These are phyloP conservation scores for Synchytrium microbalum DNA, from an alignment of 371 early-diverging fungal genomes.

Conservation along the genomic window DNA sequence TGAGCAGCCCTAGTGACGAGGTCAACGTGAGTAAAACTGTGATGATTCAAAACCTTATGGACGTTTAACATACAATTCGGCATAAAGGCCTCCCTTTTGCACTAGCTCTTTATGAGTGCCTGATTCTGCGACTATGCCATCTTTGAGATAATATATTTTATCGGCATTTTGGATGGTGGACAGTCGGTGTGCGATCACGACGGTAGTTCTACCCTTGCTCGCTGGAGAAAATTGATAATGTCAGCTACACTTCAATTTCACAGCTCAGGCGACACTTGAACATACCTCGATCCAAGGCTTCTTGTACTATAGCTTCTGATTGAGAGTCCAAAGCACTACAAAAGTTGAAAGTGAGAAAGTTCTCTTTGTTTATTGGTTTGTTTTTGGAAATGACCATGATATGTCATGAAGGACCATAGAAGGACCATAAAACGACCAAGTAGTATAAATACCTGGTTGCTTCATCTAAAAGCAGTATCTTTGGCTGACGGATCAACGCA, in stretches of 20 bases:
- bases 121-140: background rate
- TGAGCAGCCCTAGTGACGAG: too few species aligned
- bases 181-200: conserved; percentile 1
- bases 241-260: too few species aligned
- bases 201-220: background rate
- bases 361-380: too few species aligned
- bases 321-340: conserved; percentile 59
- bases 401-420: too few species aligned
- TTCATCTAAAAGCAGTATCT: conserved; percentile 28
- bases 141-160: background rate
- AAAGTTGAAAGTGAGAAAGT: too few species aligned
- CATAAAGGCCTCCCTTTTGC: background rate
- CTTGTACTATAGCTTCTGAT: conserved; percentile 52
- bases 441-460: too few species aligned
- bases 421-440: too few species aligned
- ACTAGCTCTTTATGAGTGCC: conserved; percentile 1
- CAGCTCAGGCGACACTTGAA: too few species aligned
- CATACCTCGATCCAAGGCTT: conserved; percentile 55
- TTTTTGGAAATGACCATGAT: too few species aligned
- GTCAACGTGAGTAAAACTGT: too few species aligned
- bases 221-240: too few species aligned
- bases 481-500: conserved; percentile 29
- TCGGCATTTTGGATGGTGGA: background rate
- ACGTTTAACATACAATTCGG: conserved; percentile 4
- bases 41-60: too few species aligned